Conservation (phyloP, 192 early-diverging fungal species). For the Gonapodya prolifera region DNA sequence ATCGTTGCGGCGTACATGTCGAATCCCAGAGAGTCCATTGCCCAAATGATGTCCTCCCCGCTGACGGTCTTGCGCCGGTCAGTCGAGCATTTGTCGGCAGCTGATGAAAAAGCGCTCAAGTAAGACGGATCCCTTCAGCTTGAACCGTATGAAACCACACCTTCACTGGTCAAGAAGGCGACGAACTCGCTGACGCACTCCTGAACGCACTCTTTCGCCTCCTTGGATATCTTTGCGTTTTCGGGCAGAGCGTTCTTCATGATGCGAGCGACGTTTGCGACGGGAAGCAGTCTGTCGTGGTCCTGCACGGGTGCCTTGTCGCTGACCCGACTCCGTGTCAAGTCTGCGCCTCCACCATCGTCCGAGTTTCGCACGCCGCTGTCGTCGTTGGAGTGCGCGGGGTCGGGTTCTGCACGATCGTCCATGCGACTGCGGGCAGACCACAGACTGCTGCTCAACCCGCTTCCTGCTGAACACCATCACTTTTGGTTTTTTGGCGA, state of each 20-base stretch:
- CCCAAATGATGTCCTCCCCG: constrained; percentile 97
- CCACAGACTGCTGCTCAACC: no score
- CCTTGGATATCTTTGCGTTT: constrained; percentile 96
- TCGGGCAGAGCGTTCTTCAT: constrained; percentile 96
- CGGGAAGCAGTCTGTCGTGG: constrained; percentile 92
- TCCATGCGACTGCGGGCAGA: no score
- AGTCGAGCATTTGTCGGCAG: constrained; percentile 81
- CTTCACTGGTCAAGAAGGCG: constrained; percentile 94
- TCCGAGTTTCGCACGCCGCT: no score
- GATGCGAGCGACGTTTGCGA: constrained; percentile 87
- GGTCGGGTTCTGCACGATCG: no score
- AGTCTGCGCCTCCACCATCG: neutral
- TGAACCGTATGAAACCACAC: constrained; percentile 20
- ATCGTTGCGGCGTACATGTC: constrained; percentile 88
- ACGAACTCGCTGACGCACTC: constrained; percentile 99
- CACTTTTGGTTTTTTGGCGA: no score
- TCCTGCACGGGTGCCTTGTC: constrained; percentile 73
- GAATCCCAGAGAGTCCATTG: constrained; percentile 94
- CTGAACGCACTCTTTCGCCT: constrained; percentile 91
- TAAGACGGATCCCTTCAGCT: no score
- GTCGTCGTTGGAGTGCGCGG: no score
- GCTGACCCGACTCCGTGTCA: no score
- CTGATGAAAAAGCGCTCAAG: constrained; percentile 25
- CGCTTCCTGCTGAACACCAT: no score
- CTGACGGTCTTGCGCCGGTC: constrained; percentile 98